Base-by-base conservation (phyloP, 768 basidiomycete genomes). In the Boletellus emodensis region DNA sequence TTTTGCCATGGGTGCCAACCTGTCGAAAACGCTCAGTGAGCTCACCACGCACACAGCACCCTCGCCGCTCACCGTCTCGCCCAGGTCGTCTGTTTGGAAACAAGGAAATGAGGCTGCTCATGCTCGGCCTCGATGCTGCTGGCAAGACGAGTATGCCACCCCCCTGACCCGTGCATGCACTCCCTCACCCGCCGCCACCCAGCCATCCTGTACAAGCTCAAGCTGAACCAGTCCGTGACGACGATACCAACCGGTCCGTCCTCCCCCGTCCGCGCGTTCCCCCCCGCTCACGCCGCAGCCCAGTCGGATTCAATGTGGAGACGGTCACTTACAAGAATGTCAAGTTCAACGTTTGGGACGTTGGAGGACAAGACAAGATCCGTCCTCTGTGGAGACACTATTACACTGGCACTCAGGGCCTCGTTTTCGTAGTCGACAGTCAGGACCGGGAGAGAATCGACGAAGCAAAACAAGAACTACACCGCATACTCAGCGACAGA, bases 321-420 rank as follows among this genome's bases (percentile, higher is more conserved):
- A 98, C 95, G 4, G 95, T 98, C 46, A 96, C 94, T 41, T 98
- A 98, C 75, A 96, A 96, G 80, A 97, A 98, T 55, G 94, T 92
- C 64, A 90, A 90, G 68, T 93, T 92, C 75, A 92, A 91, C 58
- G 87, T 90, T 7, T 90, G 93, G 92, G 93, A 96, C 66, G 95
- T 98, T 36, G 95, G 95, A 61, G 95, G 95, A n/a, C 95, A 98
- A 73, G 95, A 98, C 77, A 98, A 98, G 80, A 98, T 98, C 65
- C 81, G 95, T 44, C 95, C 95, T 22, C 77, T 98, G 37, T 98
- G 95, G 95, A 81, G 95, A 72, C 95, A 98, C 72, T 98, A 98
- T 72, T 98, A 97, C 75, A 97, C 95, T 12, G 95, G 95, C 53
- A 98, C 95, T 1, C 95, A 98, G 73, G 95, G 94, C 50, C 84